Base-by-base conservation (phyloP, 2,329 filamentous ascomycete species). In the Periconia sp. region DNA sequence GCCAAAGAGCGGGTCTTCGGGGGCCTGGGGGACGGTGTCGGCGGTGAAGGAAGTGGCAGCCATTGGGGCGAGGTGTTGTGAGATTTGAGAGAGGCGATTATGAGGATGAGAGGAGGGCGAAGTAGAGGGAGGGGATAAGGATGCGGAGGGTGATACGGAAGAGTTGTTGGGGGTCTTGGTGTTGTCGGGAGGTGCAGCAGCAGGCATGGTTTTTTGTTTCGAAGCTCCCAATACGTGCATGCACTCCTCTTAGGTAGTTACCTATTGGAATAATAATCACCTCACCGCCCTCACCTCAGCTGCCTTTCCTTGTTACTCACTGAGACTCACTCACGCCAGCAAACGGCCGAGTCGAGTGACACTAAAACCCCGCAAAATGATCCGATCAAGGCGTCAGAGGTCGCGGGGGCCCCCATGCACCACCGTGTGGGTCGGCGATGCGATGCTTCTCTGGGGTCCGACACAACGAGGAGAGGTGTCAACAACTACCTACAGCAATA, bases 1-100 rank as follows among this genome's bases (percentile, higher is more conserved):
- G 53, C 93, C 92, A 72, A 99, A 99, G 72, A 99, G 85, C 61
- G 93, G 87, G 78, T 99, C 94, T 75, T 96, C 92, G 45, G 94
- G 92, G 56, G 94, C 94, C 77, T 93, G 88, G 67, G 92, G 90
- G 55, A 97, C 91, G 61, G 82, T 79, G 69, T 89, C 84, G 68
- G 88, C 82, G 57, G 87, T 84, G 79, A 96, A 96, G 3, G 33
- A 37, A 11, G 33, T 88, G 53, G 81, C 72, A 68, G 78, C 70
- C 59, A 75, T 76, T 66, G 85, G 81, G 70, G 85, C 82, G 82
- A 94, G 88, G 76, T 94, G 91, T 70, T 79, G 81, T 65, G 82
- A 81, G 66, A 91, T 82, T 67, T 79, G 86, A 65, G 74, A 74
- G 62, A 79, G 77, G 53, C 79, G 78, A 43, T 76, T 61, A 56